These are phyloP conservation scores for Penicillium polonicum DNA, from an alignment of 2,329 filamentous ascomycete genomes.

Conservation along the genomic window DNA sequence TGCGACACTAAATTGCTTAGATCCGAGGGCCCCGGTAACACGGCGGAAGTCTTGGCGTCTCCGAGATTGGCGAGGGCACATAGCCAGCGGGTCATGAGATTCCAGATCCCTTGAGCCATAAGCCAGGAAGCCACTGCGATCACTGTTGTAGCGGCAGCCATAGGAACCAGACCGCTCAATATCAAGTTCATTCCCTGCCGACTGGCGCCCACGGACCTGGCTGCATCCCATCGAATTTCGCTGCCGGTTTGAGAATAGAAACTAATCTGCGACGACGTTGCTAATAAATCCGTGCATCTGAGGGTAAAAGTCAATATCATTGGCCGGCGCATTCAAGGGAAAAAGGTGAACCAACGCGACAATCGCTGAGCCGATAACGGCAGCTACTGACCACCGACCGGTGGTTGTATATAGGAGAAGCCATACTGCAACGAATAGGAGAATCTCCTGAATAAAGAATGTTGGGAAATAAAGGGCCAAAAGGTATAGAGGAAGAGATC, in stretches of 20 bases:
- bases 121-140: slow-evolving; percentile 23
- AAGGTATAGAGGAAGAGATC: slow-evolving; percentile 19
- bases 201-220: slow-evolving; percentile 29
- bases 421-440: slow-evolving; percentile 25
- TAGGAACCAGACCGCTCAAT: slow-evolving; percentile 30
- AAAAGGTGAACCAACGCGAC: slow-evolving; percentile 22
- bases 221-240: slow-evolving; percentile 33
- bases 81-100: slow-evolving; percentile 25
- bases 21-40: slow-evolving; percentile 17
- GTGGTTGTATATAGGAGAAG: slow-evolving; percentile 24
- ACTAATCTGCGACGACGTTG: slow-evolving; percentile 30
- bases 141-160: slow-evolving; percentile 19
- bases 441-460: slow-evolving; percentile 30
- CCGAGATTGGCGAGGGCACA: slow-evolving; percentile 17
- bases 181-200: slow-evolving; percentile 30
- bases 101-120: slow-evolving; percentile 25
- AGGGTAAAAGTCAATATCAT: neutral
- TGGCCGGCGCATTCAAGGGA: neutral
- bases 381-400: slow-evolving; percentile 19
- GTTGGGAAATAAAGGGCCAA: slow-evolving; percentile 32
- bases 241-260: slow-evolving; percentile 33
- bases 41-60: slow-evolving; percentile 11
- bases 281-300: slow-evolving; percentile 23
- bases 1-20: slow-evolving; percentile 7
- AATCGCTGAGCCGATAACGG: slow-evolving; percentile 19